Conservation (phyloP, 495 filamentous ascomycete genomes). For the Cryomyces minteri region DNA sequence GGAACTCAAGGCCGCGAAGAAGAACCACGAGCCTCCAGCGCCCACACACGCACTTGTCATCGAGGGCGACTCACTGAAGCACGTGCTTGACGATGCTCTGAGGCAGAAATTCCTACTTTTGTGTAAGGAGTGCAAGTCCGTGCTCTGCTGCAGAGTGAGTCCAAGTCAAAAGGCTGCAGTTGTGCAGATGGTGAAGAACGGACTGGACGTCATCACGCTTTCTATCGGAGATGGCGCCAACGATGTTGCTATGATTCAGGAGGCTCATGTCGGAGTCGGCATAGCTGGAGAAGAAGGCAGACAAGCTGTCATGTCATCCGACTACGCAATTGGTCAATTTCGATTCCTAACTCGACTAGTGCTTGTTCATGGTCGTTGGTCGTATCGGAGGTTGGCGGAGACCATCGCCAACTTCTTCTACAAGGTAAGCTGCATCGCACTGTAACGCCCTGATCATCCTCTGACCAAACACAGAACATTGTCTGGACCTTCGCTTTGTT, state of each 20-base stretch:
- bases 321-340: constrained; percentile 99
- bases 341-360: constrained; percentile 80
- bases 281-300: constrained; percentile 95
- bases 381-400: constrained; percentile 82
- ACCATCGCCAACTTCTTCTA: constrained; percentile 99
- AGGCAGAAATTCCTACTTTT: constrained; percentile 86
- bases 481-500: constrained; percentile 95
- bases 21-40: constrained; percentile 66
- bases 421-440: constrained; percentile 36
- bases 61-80: constrained; percentile 83
- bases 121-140: constrained; percentile 94
- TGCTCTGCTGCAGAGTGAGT: constrained; percentile 95
- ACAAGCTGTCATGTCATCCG: constrained; percentile 96
- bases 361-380: constrained; percentile 93
- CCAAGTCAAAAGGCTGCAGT: constrained; percentile 97
- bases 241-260: constrained; percentile 99
- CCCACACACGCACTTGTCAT: constrained; percentile 94
- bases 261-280: constrained; percentile 94
- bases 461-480: constrained; percentile 48
- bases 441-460: not conserved
- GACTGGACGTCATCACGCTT: constrained; percentile 91
- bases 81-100: constrained; percentile 65
- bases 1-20: constrained; percentile 60
- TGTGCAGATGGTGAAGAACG: constrained; percentile 82
- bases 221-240: constrained; percentile 96